phyloP scores from a whole-genome alignment of 441 rosid species.

The Manihot esculenta region DNA sequence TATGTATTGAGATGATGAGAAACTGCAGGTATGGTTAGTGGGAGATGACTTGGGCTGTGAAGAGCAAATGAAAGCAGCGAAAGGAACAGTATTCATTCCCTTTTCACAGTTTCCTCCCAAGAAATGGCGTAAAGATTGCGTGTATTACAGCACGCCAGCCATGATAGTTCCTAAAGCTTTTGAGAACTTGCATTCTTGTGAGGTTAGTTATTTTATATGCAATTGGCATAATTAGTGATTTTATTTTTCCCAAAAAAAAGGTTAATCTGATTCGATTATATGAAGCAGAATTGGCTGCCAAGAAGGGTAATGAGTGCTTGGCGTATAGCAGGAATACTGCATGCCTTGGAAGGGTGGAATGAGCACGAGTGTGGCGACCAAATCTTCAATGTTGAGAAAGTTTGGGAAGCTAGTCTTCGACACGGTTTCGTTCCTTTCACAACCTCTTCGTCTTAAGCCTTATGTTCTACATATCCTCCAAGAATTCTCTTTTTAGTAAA shows the following conservation, averaged over 20 bases:
- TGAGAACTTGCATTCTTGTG: slow-evolving; percentile 53
- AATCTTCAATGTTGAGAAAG: slow-evolving; percentile 32
- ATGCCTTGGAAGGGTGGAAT: slow-evolving; percentile 52
- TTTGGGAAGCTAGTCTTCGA: slow-evolving; percentile 53
- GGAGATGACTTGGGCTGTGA: slow-evolving; percentile 49
- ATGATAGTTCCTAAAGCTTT: slow-evolving; percentile 46
- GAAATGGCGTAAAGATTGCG: slow-evolving; percentile 39
- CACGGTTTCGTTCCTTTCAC: slow-evolving; percentile 46
- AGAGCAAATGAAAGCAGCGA: slow-evolving; percentile 47
- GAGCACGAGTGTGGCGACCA: slow-evolving; percentile 46
- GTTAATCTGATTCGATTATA: background rate
- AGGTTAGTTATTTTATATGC: slow-evolving; percentile 29
- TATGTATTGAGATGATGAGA: background rate
- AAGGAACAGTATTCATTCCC: slow-evolving; percentile 52
- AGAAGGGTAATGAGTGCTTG: slow-evolving; percentile 53
- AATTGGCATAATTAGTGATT: background rate
- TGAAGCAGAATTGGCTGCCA: slow-evolving; percentile 51
- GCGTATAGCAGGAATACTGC: slow-evolving; percentile 54
- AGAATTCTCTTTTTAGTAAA: no score
- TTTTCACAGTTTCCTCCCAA: slow-evolving; percentile 51
- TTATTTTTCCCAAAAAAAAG: background rate
- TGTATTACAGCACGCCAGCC: slow-evolving; percentile 51
- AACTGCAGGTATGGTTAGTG: slow-evolving; percentile 54
- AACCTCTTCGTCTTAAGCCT: background rate
- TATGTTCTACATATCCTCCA: no score